phyloP scores from a whole-genome alignment of 257 asterid genomes.

The Marsdenia floribunda region DNA sequence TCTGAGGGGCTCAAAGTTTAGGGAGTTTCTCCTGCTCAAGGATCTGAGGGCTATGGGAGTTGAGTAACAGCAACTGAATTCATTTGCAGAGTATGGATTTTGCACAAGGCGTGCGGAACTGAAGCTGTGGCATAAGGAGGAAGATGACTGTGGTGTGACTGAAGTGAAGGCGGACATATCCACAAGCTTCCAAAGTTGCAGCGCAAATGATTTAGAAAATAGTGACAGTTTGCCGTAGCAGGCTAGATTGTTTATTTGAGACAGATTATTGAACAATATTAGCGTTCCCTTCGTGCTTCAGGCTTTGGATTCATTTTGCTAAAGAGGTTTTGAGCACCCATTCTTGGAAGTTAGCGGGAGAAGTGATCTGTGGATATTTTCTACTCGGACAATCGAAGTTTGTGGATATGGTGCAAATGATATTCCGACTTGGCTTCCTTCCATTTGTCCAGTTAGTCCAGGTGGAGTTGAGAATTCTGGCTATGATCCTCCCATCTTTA shows the following conservation, averaged over 20 bases:
- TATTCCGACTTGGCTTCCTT: slow-evolving; percentile 12
- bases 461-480: not conserved
- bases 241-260: not conserved
- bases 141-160: slow-evolving; percentile 36
- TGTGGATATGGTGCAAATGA: slow-evolving; percentile 49
- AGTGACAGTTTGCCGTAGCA: not conserved
- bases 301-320: slow-evolving; percentile 6
- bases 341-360: slow-evolving; percentile 28
- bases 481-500: not conserved
- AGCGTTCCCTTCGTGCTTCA: not conserved
- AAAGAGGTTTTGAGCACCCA: slow-evolving; percentile 7
- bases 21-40: slow-evolving; percentile 25
- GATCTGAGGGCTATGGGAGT: slow-evolving; percentile 25
- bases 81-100: slow-evolving; percentile 24
- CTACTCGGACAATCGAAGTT: slow-evolving; percentile 42
- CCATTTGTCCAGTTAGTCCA: slow-evolving; percentile 5
- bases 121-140: slow-evolving; percentile 28
- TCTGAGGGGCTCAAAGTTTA: slow-evolving; percentile 23
- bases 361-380: slow-evolving; percentile 39
- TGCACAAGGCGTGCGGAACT: slow-evolving; percentile 3
- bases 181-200: slow-evolving; percentile 15
- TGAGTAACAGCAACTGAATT: slow-evolving; percentile 24
- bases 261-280: not conserved
- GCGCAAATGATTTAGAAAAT: not conserved
- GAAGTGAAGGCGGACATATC: slow-evolving; percentile 55